These are phyloP conservation scores for Graphilbum sp. DNA, from an alignment of 2,329 filamentous ascomycete genomes.

Conservation along the genomic window DNA sequence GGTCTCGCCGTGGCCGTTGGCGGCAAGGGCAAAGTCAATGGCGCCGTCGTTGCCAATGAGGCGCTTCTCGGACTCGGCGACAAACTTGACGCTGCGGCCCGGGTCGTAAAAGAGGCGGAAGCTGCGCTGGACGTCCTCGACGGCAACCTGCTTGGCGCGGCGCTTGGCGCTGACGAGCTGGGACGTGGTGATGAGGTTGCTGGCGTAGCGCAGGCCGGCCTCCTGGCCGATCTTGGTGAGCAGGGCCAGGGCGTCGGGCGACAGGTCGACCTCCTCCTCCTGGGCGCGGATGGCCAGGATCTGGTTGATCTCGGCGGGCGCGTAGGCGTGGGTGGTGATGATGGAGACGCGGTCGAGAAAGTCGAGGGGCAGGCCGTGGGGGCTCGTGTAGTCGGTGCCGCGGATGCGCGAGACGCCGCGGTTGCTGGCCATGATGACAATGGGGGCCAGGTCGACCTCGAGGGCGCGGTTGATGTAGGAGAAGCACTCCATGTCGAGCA, in stretches of 20 bases:
- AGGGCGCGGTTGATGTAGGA: constrained; percentile 95
- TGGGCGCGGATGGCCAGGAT: constrained; percentile 85
- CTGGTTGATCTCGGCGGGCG: constrained; percentile 70
- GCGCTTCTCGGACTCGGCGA: constrained; percentile 76
- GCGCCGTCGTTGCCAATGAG: constrained; percentile 77
- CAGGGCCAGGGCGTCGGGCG: constrained; percentile 75
- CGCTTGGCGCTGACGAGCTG: constrained; percentile 78
- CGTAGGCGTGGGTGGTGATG: constrained; percentile 81
- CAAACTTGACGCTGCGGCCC: constrained; percentile 73
- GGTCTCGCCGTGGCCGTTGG: constrained; percentile 32
- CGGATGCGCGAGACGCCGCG: constrained; percentile 80
- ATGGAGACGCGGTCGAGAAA: constrained; percentile 94
- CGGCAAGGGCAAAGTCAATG: constrained; percentile 47
- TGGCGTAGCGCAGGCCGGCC: constrained; percentile 84
- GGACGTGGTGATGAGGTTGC: constrained; percentile 91
- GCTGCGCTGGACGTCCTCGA: constrained; percentile 84
- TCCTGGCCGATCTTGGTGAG: constrained; percentile 93
- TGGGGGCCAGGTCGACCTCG: constrained; percentile 84
- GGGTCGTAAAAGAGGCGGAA: constrained; percentile 93
- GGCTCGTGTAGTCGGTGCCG: constrained; percentile 83
- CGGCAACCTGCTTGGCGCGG: constrained; percentile 63
- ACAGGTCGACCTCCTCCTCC: constrained; percentile 89
- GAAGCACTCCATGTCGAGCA: constrained; percentile 99
- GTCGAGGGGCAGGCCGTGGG: constrained; percentile 86
- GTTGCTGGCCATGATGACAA: constrained; percentile 99